Evolutionary conservation across 345 rosid genomes (phyloP).

Genomic region (Mercurialis annua): DNA sequence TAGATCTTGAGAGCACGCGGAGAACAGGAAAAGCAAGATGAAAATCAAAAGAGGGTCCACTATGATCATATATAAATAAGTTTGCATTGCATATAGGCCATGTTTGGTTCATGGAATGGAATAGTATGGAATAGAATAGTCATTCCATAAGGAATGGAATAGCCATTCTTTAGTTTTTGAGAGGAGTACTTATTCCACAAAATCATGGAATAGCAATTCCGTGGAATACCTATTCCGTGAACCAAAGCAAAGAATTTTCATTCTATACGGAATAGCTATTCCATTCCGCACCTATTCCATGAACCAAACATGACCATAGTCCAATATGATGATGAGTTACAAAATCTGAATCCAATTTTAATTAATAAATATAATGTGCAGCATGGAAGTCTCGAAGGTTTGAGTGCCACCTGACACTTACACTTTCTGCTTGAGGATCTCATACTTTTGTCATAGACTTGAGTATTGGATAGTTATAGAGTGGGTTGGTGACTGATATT

Average conservation of each 20-base stretch:
- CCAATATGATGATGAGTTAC: too few species aligned
- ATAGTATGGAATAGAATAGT: too few species aligned
- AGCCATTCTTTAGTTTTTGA: too few species aligned
- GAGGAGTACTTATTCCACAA: too few species aligned
- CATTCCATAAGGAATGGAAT: too few species aligned
- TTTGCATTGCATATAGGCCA: too few species aligned
- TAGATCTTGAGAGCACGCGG: constrained; percentile 1
- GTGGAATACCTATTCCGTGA: too few species aligned
- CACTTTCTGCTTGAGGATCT: neutral
- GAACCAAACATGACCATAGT: too few species aligned
- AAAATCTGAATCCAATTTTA: neutral
- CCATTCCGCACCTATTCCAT: too few species aligned
- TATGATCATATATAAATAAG: neutral
- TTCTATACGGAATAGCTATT: neutral
- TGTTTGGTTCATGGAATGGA: too few species aligned
- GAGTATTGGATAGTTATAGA: neutral
- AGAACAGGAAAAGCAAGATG: neutral
- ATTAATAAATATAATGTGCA: too few species aligned
- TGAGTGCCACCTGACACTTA: neutral
- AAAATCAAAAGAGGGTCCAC: neutral
- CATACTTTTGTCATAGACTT: neutral
- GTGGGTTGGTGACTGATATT: constrained; percentile 13
- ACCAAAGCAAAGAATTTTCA: neutral
- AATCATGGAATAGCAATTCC: too few species aligned
- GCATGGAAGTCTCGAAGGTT: neutral